Percentiles rank a stretch among this genome's conserved stretches.
Conservation (phyloP, 345 rosid species). For the Brassica incana region DNA sequence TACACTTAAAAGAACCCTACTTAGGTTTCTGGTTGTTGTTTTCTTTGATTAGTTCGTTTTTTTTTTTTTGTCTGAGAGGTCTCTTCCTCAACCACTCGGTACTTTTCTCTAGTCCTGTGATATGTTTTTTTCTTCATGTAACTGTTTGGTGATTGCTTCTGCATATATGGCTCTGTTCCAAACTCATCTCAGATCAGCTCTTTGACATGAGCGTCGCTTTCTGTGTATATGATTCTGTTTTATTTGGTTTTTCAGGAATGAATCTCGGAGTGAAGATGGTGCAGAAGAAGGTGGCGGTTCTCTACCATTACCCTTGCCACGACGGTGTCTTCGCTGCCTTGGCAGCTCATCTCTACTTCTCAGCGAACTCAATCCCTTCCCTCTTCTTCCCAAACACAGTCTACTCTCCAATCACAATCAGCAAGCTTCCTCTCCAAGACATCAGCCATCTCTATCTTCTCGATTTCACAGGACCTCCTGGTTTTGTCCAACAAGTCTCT, state of each 20-base stretch:
- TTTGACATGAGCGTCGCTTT: neutral
- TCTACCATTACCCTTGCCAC: conserved; percentile 79
- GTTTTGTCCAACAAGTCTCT: conserved; percentile 55
- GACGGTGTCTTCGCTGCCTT: conserved; percentile 79
- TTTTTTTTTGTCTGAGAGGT: neutral
- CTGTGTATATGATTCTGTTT: neutral
- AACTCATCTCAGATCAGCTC: neutral
- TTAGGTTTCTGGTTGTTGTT: neutral
- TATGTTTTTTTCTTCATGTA: neutral
- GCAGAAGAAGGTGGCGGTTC: conserved; percentile 54
- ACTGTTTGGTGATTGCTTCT: conserved; percentile 1
- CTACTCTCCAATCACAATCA: conserved; percentile 53
- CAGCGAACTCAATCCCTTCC: conserved; percentile 48
- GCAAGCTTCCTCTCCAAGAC: conserved; percentile 59
- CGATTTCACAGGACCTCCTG: conserved; percentile 68
- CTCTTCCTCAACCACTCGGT: conserved; percentile 17
- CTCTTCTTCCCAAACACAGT: conserved; percentile 74
- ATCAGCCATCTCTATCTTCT: conserved; percentile 65
- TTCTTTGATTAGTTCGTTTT: conserved; percentile 1
- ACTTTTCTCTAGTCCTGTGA: conserved; percentile 5
- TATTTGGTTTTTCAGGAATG: conserved; percentile 26
- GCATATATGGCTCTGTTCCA: neutral
- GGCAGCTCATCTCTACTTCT: conserved; percentile 73
- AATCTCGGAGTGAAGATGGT: conserved; percentile 30
- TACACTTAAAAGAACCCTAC: conserved; percentile 18